Base-by-base conservation (phyloP, 305 asterid species). In the Nicotiana rustica region DNA sequence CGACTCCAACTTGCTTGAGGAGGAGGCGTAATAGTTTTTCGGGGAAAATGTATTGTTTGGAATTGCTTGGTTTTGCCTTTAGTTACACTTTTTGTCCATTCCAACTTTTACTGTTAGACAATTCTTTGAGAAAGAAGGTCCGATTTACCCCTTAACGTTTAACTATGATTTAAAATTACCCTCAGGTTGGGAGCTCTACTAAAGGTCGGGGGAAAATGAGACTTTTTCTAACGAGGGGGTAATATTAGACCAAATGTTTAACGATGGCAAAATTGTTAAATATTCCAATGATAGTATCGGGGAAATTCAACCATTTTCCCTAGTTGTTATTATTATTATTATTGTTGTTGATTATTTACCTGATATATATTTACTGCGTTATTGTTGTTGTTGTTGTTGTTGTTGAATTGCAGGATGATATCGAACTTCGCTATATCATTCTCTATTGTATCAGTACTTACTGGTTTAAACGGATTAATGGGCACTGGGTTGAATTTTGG, bases 361-460 rank as follows among this genome's bases (percentile, higher is more conserved):
- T 0, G n/a, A 10, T 64, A 25, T 4, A 64, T 62, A 7, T n/a
- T 61, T 9, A 36, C 60, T 60, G 35, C 56, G 25, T 18, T 3
- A 9, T 75, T 68, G 60, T 18, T 3, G 13, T 25, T 25, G 25
- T 75, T 25, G 25, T 75, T 18, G 10, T 82, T 41, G 59, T 36
- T 41, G 64, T 47, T 60, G 33, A 29, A 18, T 79, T 86, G 85
- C 94, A 95, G 99, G 85, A 91, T 93, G 47, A 60, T 93, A 77
- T 92, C 98, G 5, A 93, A 95, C 82, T 95, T 95, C 67, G 98
- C 99, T 4, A 91, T 93, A 65, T 91, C 99, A 35, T 95, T 95
- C 77, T 91, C 97, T 14, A 88, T 93, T 35, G 91, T 95, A 75
- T 95, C 99, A 31, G 97, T 92, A 87, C 89, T 93, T 41, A 93